phyloP scores from a whole-genome alignment of 192 early-diverging fungal genomes.

The Linnemannia elongata region DNA sequence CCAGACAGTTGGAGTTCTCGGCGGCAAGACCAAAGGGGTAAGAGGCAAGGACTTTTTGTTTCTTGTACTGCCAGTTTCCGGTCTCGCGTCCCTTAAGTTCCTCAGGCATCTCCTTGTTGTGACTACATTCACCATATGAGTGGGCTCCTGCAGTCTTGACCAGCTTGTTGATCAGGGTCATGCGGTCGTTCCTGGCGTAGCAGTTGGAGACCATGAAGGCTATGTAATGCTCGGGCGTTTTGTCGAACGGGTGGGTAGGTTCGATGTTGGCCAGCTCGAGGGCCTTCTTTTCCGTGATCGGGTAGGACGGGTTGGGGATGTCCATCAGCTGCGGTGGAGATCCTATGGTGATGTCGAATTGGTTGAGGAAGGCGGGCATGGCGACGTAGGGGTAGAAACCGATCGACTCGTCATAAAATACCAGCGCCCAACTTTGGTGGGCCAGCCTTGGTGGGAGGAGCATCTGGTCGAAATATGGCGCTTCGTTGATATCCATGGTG shows the following conservation, averaged over 20 bases:
- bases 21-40: conserved; percentile 36
- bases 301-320: conserved; percentile 11
- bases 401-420: conserved; percentile 6
- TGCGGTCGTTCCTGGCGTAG: conserved; percentile 28
- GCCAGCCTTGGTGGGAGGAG: conserved; percentile 30
- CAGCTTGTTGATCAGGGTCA: conserved; percentile 24
- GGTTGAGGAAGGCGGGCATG: conserved; percentile 15
- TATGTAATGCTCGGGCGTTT: conserved; percentile 26
- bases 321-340: conserved; percentile 23
- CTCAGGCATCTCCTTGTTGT: conserved; percentile 32
- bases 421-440: conserved; percentile 34
- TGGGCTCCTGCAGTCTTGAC: conserved; percentile 32
- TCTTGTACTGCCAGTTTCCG: background rate
- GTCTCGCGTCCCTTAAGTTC: background rate
- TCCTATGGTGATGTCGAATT: conserved; percentile 44
- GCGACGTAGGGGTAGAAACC: conserved; percentile 21
- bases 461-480: conserved; percentile 23
- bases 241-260: conserved; percentile 21
- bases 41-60: conserved; percentile 11
- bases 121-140: conserved; percentile 39
- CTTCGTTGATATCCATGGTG: conserved; percentile 5
- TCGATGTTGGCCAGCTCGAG: conserved; percentile 6
- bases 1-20: conserved; percentile 51
- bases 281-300: conserved; percentile 8
- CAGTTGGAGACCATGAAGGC: conserved; percentile 39